Evolutionary conservation across 2,329 filamentous ascomycete genomes (phyloP).

Genomic region (Exophiala spinifera): DNA sequence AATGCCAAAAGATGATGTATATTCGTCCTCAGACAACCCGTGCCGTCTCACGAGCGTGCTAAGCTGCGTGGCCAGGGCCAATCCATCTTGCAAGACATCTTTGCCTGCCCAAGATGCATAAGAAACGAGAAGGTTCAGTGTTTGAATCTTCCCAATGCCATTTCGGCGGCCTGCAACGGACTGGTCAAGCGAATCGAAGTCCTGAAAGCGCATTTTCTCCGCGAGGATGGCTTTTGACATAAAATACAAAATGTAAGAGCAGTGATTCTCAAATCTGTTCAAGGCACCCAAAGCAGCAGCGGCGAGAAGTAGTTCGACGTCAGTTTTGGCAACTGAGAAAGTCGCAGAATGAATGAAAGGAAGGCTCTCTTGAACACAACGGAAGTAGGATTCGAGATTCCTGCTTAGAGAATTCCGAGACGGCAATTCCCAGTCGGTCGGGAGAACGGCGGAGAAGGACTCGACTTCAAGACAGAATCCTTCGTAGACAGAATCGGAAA

Average conservation of each 20-base stretch:
- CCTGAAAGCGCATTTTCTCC: constrained; percentile 48
- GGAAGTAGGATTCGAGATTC: constrained; percentile 68
- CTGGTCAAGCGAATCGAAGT: neutral
- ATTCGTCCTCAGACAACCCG: constrained; percentile 52
- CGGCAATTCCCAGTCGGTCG: constrained; percentile 59
- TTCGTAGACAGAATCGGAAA: constrained; percentile 8
- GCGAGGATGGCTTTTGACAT: constrained; percentile 60
- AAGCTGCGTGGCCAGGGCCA: constrained; percentile 15
- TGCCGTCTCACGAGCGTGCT: constrained; percentile 37
- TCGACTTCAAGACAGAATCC: constrained; percentile 4
- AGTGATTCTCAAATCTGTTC: constrained; percentile 48
- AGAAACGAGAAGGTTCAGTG: constrained; percentile 5
- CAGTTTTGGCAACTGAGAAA: constrained; percentile 60
- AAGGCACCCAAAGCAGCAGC: constrained; percentile 59
- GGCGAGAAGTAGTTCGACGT: constrained; percentile 65
- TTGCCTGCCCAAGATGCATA: constrained; percentile 31
- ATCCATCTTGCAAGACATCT: constrained; percentile 5
- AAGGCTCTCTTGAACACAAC: constrained; percentile 61
- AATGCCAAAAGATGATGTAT: neutral
- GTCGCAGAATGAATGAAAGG: constrained; percentile 68
- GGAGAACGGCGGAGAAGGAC: neutral
- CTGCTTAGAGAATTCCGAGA: constrained; percentile 66
- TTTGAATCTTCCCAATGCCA: constrained; percentile 7
- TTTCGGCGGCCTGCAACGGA: neutral
- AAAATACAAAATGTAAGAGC: constrained; percentile 46